Percentiles rank a stretch among this genome's conserved stretches.
phyloP scores from a whole-genome alignment of 2,329 filamentous ascomycete species.

The Aspergillus tubingensis region DNA sequence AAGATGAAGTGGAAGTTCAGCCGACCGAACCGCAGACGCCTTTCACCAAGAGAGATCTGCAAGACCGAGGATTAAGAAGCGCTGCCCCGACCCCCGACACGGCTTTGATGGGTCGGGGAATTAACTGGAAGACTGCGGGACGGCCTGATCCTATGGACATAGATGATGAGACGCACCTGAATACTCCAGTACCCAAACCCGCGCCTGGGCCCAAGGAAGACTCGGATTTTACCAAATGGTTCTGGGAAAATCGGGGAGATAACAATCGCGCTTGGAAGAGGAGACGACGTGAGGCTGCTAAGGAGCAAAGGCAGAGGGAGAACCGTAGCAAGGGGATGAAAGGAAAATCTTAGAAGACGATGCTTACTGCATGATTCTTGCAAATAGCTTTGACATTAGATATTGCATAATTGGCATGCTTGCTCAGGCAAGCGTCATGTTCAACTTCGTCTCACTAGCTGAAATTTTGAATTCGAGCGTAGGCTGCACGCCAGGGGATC shows the following conservation, averaged over 20 bases:
- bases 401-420: neutral
- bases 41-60: conserved; percentile 75
- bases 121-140: conserved; percentile 29
- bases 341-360: conserved; percentile 31
- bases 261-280: conserved; percentile 56
- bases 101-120: conserved; percentile 62
- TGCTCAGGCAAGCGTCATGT: neutral
- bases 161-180: conserved; percentile 27
- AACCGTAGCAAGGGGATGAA: conserved; percentile 56
- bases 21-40: conserved; percentile 70
- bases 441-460: neutral
- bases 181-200: conserved; percentile 29
- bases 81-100: conserved; percentile 95
- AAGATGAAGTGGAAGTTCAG: conserved; percentile 48
- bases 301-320: conserved; percentile 61
- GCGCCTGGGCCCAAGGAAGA: conserved; percentile 38
- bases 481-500: neutral
- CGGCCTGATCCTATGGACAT: conserved; percentile 24
- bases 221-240: conserved; percentile 64
- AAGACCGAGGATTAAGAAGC: conserved; percentile 68
- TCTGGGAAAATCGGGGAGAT: conserved; percentile 56
- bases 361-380: neutral
- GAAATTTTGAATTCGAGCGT: neutral
- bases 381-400: neutral
- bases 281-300: conserved; percentile 60